These are phyloP conservation scores for Penicillium pancosmium DNA, from an alignment of 495 filamentous ascomycete species.

Conservation along the genomic window DNA sequence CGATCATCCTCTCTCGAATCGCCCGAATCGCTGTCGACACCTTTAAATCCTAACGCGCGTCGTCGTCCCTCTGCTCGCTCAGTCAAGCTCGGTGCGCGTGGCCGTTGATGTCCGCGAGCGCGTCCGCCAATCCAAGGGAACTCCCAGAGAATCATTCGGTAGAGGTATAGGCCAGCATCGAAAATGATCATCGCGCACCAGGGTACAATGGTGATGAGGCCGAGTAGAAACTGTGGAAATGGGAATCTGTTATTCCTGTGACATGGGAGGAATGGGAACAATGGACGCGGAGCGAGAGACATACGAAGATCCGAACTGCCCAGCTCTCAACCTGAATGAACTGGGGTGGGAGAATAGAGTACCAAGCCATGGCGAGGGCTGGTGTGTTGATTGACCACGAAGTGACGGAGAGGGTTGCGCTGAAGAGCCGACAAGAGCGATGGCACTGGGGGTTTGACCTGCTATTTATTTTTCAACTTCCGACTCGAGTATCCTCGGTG, in stretches of 20 bases:
- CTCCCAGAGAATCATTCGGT: conserved; percentile 59
- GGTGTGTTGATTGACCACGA: not conserved
- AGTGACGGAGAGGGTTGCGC: not conserved
- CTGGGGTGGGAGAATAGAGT: conserved; percentile 63
- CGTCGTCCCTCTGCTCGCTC: conserved; percentile 59
- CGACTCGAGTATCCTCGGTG: not conserved
- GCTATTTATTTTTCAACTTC: not conserved
- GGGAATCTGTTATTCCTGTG: not conserved
- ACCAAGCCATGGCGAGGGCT: conserved; percentile 56
- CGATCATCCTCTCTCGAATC: conserved; percentile 10
- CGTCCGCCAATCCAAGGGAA: conserved; percentile 65
- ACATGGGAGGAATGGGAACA: not conserved
- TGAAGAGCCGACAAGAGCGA: not conserved
- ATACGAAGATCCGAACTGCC: conserved; percentile 65
- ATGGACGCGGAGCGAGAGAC: conserved; percentile 18
- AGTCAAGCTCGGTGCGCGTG: conserved; percentile 64
- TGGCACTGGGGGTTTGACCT: not conserved
- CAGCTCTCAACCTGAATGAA: conserved; percentile 63
- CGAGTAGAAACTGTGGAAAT: conserved; percentile 60
- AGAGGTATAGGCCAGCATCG: conserved; percentile 67
- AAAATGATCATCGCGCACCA: conserved; percentile 68
- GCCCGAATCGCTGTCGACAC: conserved; percentile 17
- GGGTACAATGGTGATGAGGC: conserved; percentile 64
- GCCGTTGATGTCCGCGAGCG: conserved; percentile 61
- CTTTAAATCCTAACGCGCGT: conserved; percentile 51